These are phyloP conservation scores for Backusella sp. DNA, from an alignment of 192 early-diverging fungal genomes.

Conservation along the genomic window DNA sequence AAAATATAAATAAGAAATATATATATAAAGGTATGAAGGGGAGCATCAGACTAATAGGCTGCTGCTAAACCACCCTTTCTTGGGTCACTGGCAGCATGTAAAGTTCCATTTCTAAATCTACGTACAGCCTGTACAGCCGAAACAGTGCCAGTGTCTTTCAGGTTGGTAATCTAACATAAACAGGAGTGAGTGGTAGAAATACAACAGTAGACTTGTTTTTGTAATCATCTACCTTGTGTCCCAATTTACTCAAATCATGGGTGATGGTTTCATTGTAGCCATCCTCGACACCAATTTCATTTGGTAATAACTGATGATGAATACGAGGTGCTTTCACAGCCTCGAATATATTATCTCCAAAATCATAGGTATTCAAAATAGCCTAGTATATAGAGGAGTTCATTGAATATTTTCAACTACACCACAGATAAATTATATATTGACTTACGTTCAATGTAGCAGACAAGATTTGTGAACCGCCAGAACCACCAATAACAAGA, in stretches of 20 bases:
- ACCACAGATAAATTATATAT: neutral
- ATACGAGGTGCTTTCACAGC: constrained; percentile 75
- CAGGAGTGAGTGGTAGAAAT: neutral
- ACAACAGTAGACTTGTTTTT: neutral
- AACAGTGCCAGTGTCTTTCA: constrained; percentile 30
- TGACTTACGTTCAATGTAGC: constrained; percentile 54
- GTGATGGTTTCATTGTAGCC: constrained; percentile 35
- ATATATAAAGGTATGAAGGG: neutral
- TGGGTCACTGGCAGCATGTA: constrained; percentile 28
- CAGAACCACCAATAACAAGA: constrained; percentile 81
- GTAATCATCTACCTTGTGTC: constrained; percentile 31
- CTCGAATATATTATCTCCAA: constrained; percentile 57
- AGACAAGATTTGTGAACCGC: constrained; percentile 84
- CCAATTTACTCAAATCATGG: constrained; percentile 28
- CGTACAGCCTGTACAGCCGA: constrained; percentile 33
- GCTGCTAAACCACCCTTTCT: constrained; percentile 32
- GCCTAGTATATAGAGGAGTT: constrained; percentile 42
- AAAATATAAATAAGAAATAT: neutral
- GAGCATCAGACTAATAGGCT: constrained; percentile 18
- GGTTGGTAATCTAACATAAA: constrained; percentile 21
- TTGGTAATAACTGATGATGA: constrained; percentile 92
- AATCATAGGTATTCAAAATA: constrained; percentile 76
- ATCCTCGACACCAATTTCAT: constrained; percentile 56
- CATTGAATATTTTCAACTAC: neutral
- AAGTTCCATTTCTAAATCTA: constrained; percentile 15